Conservation (phyloP, 306 rosid species). For the Quercus bicolor region DNA sequence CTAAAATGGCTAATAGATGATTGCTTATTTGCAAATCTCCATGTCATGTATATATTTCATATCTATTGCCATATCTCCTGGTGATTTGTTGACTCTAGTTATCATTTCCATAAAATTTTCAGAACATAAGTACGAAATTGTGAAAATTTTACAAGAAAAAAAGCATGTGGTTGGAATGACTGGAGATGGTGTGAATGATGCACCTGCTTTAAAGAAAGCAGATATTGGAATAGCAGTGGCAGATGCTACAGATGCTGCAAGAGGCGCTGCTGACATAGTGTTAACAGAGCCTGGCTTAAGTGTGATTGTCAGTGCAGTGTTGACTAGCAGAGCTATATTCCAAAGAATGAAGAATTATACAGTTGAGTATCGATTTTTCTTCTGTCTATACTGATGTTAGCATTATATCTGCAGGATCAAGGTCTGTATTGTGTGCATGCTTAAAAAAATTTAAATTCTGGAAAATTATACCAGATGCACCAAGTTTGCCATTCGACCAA, state of each 20-base stretch:
- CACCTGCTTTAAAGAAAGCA: slow-evolving; percentile 90
- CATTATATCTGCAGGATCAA: slow-evolving; percentile 14
- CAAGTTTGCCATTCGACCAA: background rate
- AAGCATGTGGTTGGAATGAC: slow-evolving; percentile 88
- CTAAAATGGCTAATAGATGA: background rate
- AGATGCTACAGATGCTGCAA: slow-evolving; percentile 88
- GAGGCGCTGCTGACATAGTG: slow-evolving; percentile 81
- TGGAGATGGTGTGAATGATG: slow-evolving; percentile 90
- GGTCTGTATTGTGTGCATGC: background rate
- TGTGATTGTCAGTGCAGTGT: slow-evolving; percentile 73
- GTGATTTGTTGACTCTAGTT: slow-evolving; percentile 16
- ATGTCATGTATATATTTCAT: background rate
- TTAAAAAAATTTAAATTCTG: background rate
- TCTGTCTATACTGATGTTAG: slow-evolving; percentile 11
- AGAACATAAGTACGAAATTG: slow-evolving; percentile 88
- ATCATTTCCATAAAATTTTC: slow-evolving; percentile 31
- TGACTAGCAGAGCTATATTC: slow-evolving; percentile 84
- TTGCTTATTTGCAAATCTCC: background rate
- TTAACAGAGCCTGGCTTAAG: slow-evolving; percentile 89
- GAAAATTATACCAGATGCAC: background rate
- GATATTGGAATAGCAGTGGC: slow-evolving; percentile 93
- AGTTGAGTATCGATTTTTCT: slow-evolving; percentile 47
- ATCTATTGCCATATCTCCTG: slow-evolving; percentile 7
- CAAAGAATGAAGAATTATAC: slow-evolving; percentile 94
- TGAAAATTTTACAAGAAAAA: slow-evolving; percentile 77